Evolutionary conservation across 1,284 basidiomycete genomes (phyloP).

Genomic region (Moesziomyces antarcticus): DNA sequence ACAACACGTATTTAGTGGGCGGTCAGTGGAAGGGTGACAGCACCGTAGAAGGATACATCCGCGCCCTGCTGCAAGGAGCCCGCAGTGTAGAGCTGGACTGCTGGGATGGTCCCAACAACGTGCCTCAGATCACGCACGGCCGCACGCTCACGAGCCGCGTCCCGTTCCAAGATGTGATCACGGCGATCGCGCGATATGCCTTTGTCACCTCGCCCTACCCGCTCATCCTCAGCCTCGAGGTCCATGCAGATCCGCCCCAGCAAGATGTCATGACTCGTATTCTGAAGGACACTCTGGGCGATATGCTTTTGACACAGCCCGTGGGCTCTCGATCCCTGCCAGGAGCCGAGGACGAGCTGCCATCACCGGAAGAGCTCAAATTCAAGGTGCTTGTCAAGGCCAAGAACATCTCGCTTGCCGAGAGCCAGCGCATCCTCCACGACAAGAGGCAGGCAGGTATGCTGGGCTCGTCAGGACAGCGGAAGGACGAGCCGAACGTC

Average conservation of each 20-base stretch:
- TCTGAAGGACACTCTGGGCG: slow-evolving; percentile 82
- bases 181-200: slow-evolving; percentile 89
- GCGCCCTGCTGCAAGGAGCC: slow-evolving; percentile 88
- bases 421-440: slow-evolving; percentile 12
- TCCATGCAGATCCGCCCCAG: slow-evolving; percentile 84
- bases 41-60: slow-evolving; percentile 94
- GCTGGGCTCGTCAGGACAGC: neutral
- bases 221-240: slow-evolving; percentile 91
- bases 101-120: slow-evolving; percentile 80
- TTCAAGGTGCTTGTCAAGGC: slow-evolving; percentile 84
- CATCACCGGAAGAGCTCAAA: slow-evolving; percentile 87
- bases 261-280: slow-evolving; percentile 85
- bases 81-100: slow-evolving; percentile 88
- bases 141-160: slow-evolving; percentile 91
- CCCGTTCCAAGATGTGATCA: slow-evolving; percentile 83
- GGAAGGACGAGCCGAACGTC: slow-evolving; percentile 6
- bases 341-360: slow-evolving; percentile 71
- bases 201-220: slow-evolving; percentile 94
- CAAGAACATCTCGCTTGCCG: slow-evolving; percentile 47
- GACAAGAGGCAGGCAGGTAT: slow-evolving; percentile 1
- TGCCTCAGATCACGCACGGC: slow-evolving; percentile 78
- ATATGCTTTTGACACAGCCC: slow-evolving; percentile 71
- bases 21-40: slow-evolving; percentile 92
- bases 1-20: slow-evolving; percentile 97
- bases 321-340: slow-evolving; percentile 69